Evolutionary conservation across 345 rosid species (phyloP).

Genomic region (Populus simonii): DNA sequence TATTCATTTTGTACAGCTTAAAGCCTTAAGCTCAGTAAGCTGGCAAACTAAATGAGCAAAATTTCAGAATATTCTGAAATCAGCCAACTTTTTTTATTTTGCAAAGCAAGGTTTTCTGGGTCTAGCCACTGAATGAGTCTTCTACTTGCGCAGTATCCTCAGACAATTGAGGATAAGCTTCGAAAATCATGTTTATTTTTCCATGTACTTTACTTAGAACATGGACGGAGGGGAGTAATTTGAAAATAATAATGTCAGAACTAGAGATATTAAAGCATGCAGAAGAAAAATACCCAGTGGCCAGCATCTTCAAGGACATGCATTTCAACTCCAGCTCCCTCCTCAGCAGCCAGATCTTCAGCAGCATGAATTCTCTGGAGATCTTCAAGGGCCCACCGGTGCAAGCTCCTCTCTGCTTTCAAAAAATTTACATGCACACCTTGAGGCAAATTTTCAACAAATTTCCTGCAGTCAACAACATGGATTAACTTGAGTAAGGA

Average conservation of each 20-base stretch:
- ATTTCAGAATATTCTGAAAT: too few species aligned
- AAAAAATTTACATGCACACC: slow-evolving; percentile 87
- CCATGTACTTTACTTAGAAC: neutral
- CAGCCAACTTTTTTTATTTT: too few species aligned
- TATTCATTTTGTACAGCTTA: too few species aligned
- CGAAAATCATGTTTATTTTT: neutral
- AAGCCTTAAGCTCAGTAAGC: too few species aligned
- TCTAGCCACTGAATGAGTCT: too few species aligned
- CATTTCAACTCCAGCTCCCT: slow-evolving; percentile 91
- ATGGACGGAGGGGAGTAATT: too few species aligned
- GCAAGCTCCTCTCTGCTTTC: slow-evolving; percentile 97
- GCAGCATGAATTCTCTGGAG: slow-evolving; percentile 90
- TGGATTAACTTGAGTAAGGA: neutral
- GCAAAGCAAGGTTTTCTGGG: too few species aligned
- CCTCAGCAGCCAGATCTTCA: slow-evolving; percentile 78
- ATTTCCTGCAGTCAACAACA: slow-evolving; percentile 47
- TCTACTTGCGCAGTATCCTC: too few species aligned
- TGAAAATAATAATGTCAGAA: neutral
- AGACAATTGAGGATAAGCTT: too few species aligned
- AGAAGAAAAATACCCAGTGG: slow-evolving; percentile 64
- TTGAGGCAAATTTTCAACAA: slow-evolving; percentile 80
- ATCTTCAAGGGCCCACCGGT: slow-evolving; percentile 93
- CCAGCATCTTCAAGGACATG: slow-evolving; percentile 98
- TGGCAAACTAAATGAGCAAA: too few species aligned
- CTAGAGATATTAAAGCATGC: slow-evolving; percentile 4